Base-by-base conservation (phyloP, 2,329 filamentous ascomycete species). In the Diplodia corticola region DNA sequence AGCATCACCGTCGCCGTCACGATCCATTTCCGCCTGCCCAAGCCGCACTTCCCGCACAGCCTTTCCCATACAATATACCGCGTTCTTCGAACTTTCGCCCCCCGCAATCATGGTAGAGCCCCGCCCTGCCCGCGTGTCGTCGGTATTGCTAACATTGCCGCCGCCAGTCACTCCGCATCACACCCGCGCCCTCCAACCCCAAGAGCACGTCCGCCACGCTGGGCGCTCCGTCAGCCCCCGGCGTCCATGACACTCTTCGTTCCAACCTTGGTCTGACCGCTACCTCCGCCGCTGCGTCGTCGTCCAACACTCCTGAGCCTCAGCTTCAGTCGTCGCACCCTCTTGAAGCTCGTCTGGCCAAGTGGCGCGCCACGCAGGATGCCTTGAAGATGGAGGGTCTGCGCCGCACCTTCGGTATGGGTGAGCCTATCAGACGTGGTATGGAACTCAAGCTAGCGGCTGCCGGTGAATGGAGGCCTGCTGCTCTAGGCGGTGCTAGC, bases 381-480 rank as follows among this genome's bases (percentile, higher is more conserved):
- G 79, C 83, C 37, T 80, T 97, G 77, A 95, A 96, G 81, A 95
- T 97, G 91, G 89, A 93, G 81, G 85, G 88, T 63, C 86, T 98
- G 73, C 89, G 92, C 70, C 91, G 92, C 71, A 89, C 92, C 54
- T 98, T 93, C 79, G 95, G 95, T 70, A 89, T 97, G 73, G 92
- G 91, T 28, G 95, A 98, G 85, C 95, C 95, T 3, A 88, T 98
- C 73, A 88, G 93, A 66, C 88, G 94, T 64, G 91, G 90, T 68
- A 97, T 99, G 95, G 95, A 99, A 84, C 85, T 97, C 78, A 91
- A 92, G 86, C 94, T 96, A 76, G 89, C 91, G 20, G 83, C 87
- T 69, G 88, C 90, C 68, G 90, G 92, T 70, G 88, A 91, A 79
- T 96, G 93, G 90, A 85, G 88, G 73, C 92, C 92, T 57, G 81